Conservation (phyloP, 2,329 filamentous ascomycete genomes). For the Venturia asperata region DNA sequence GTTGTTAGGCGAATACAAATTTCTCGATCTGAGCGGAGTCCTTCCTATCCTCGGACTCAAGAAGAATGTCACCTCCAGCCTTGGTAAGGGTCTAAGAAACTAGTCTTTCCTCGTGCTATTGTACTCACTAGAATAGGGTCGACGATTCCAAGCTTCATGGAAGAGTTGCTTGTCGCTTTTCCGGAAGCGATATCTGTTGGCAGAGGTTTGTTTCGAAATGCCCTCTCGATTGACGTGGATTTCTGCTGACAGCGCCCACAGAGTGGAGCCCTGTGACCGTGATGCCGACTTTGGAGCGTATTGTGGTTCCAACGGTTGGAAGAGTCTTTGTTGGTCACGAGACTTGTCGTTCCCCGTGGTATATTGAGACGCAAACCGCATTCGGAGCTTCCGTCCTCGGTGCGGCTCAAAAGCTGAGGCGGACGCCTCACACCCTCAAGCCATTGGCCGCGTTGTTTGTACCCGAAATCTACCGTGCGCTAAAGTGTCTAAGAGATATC, state of each 20-base stretch:
- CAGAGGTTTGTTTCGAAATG: not conserved
- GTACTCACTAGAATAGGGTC: not conserved
- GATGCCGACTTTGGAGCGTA: not conserved
- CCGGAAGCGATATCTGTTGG: not conserved
- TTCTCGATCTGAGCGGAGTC: not conserved
- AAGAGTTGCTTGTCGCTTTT: not conserved
- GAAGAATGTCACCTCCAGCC: not conserved
- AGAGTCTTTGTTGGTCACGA: not conserved
- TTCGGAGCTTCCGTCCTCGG: not conserved
- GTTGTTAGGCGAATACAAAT: not conserved
- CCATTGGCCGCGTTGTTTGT: not conserved
- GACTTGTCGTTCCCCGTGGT: not conserved
- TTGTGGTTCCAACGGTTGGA: not conserved
- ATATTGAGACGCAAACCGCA: not conserved
- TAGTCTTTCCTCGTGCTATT: not conserved
- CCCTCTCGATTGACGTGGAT: not conserved
- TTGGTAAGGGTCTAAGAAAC: not conserved
- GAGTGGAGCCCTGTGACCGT: not conserved
- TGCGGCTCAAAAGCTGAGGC: not conserved
- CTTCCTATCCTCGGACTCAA: constrained; percentile 1
- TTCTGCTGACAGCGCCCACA: not conserved
- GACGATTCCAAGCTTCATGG: not conserved
- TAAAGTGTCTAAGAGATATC: not conserved
- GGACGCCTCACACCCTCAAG: not conserved
- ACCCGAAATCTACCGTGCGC: not conserved